Evolutionary conservation across 1,139 yeast genomes (phyloP), one percentile per base, ranked within the genome.

Genomic region (Saccharomyces hybrid): DNA sequence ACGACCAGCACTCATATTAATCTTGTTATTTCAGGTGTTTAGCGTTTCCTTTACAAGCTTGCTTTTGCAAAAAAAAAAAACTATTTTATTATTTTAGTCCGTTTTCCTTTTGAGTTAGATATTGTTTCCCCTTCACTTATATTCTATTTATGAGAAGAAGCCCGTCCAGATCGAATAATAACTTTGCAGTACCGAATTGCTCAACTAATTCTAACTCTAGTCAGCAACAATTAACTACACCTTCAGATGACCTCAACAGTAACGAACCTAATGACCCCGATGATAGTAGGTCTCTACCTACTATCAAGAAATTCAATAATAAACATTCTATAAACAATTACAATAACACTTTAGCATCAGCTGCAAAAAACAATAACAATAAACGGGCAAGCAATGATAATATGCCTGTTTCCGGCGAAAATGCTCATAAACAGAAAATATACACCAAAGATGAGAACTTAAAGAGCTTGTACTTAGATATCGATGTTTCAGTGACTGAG

Each of bases 401-500:
- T 52, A 14, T 49, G 52, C 13, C 14, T 13, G 8, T n/a, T 2
- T 19, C 29, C 13, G 14, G 34, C 26, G n/a, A 50, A n/a, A n/a
- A 44, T 25, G 29, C 50, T 8, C 23, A 29, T 16, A 28, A 16
- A 31, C 26, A 47, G 16, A 47, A 46, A 23, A 46, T 46, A 27
- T 25, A 34, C 46, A 16, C 49, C 11, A 46, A 42, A 19, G 46
- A 46, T 46, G 52, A 42, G 4, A 26, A 19, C 31, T n/a, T 46
- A 49, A 50, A 16, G 44, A 47, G 19, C 51, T 50, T 49, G 46
- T 54, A 56, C 47, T 54, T 82, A 79, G 62, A 83, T 82, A 56
- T 86, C 83, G 59, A 84, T 79, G 56, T 86, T 81, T 56, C 78
- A 78, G 60, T 71, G 72, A 58, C 82, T 73, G 64, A 75, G 62